These are phyloP conservation scores for Cryphonectria naterciae DNA, from an alignment of 2,329 filamentous ascomycete genomes.

Conservation along the genomic window DNA sequence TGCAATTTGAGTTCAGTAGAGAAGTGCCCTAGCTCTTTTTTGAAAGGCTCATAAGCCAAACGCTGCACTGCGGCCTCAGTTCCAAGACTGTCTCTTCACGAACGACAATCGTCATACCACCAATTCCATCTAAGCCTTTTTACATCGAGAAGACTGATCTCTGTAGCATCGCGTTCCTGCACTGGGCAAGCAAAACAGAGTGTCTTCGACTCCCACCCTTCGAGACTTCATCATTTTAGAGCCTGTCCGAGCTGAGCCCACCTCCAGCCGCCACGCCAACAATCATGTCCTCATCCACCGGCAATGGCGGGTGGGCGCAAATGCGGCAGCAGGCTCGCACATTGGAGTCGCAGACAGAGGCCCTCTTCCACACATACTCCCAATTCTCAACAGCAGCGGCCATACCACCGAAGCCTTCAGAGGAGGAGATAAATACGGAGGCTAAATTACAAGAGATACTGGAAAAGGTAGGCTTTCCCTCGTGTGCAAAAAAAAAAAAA, in stretches of 20 bases:
- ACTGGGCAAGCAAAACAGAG: neutral
- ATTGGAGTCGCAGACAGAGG: conserved; percentile 92
- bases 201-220: neutral
- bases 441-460: conserved; percentile 82
- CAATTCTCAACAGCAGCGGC: conserved; percentile 83
- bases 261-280: neutral
- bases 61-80: neutral
- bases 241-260: neutral
- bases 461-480: conserved; percentile 63
- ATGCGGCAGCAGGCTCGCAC: conserved; percentile 88
- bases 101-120: neutral
- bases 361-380: conserved; percentile 81
- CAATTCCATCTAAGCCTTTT: neutral
- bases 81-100: neutral
- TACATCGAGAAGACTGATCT: neutral
- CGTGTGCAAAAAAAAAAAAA: neutral
- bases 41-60: neutral
- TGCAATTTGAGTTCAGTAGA: neutral
- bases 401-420: conserved; percentile 80
- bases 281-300: conserved; percentile 56
- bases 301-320: conserved; percentile 82
- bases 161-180: neutral
- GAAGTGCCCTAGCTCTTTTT: neutral
- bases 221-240: neutral
- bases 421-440: conserved; percentile 82